Conservation (phyloP, 2,329 filamentous ascomycete species). For the Arthrocladium fulminans region DNA sequence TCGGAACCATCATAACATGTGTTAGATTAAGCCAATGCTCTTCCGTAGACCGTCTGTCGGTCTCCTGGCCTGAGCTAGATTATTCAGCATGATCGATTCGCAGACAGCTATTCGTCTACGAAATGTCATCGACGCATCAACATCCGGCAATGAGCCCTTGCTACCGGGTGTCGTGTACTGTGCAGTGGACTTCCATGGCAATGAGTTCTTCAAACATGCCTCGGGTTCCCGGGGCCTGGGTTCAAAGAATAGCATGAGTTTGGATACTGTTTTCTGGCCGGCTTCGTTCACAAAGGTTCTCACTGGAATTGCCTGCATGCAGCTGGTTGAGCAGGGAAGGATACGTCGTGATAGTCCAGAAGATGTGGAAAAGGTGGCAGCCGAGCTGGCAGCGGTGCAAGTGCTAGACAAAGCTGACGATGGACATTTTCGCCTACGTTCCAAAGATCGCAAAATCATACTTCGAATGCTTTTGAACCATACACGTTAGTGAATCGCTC, state of each 20-base stretch:
- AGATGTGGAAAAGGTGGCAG: slow-evolving; percentile 33
- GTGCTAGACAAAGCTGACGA: slow-evolving; percentile 32
- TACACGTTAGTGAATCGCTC: slow-evolving; percentile 32
- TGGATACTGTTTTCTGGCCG: slow-evolving; percentile 34
- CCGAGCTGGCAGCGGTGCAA: slow-evolving; percentile 27
- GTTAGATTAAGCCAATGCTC: too few species aligned
- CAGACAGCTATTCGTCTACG: background rate
- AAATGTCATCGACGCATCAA: background rate
- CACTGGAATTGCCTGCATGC: slow-evolving; percentile 44
- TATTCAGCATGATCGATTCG: background rate
- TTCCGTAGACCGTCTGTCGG: too few species aligned
- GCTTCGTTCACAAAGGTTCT: slow-evolving; percentile 51
- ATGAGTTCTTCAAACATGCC: slow-evolving; percentile 17
- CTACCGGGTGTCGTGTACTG: slow-evolving; percentile 13
- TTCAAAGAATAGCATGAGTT: slow-evolving; percentile 13
- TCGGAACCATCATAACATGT: too few species aligned
- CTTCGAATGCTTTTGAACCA: slow-evolving; percentile 41
- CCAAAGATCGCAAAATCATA: slow-evolving; percentile 33
- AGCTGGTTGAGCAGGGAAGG: slow-evolving; percentile 44
- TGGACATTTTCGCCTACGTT: slow-evolving; percentile 26
- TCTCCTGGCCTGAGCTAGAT: too few species aligned
- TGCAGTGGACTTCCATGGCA: slow-evolving; percentile 15
- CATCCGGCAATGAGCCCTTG: background rate
- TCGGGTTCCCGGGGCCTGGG: slow-evolving; percentile 15
- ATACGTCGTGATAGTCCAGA: slow-evolving; percentile 41